These are phyloP conservation scores for Eucalyptus caleyi DNA, from an alignment of 345 rosid species.

Conservation along the genomic window DNA sequence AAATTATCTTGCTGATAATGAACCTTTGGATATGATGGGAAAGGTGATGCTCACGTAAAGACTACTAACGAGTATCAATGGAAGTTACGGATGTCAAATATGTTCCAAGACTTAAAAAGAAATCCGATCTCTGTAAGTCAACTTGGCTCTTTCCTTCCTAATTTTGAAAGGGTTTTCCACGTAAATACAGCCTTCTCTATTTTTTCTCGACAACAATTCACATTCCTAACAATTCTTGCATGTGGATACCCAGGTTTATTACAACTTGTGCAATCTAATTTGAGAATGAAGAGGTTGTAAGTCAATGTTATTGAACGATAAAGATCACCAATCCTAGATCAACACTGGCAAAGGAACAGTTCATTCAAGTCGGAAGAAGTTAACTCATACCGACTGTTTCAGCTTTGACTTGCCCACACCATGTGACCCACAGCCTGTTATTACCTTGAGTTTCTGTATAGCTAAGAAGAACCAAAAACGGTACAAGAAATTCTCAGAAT, in stretches of 20 bases:
- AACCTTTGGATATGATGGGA: background rate
- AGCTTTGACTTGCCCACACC: slow-evolving; percentile 80
- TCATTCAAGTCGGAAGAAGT: background rate
- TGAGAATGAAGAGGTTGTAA: background rate
- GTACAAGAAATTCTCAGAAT: background rate
- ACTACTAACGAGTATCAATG: background rate
- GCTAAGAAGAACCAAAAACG: slow-evolving; percentile 25
- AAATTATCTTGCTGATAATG: background rate
- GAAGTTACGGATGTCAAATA: background rate
- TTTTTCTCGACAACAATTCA: background rate
- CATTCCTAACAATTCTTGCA: background rate
- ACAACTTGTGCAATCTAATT: background rate
- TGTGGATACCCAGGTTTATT: background rate
- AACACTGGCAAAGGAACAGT: background rate
- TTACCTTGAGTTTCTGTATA: slow-evolving; percentile 71
- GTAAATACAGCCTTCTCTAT: background rate
- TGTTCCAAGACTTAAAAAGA: background rate
- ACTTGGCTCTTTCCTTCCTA: background rate
- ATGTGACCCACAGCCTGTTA: slow-evolving; percentile 83
- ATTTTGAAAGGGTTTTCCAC: background rate
- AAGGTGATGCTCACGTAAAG: background rate
- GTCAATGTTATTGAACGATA: background rate
- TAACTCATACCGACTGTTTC: slow-evolving; percentile 67
- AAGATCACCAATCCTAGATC: background rate
- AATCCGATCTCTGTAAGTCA: background rate